Evolutionary conservation across 176 grass and related monocot genomes (phyloP), one percentile per base, ranked within the genome.

Genomic region (Elaeis guineensis): DNA sequence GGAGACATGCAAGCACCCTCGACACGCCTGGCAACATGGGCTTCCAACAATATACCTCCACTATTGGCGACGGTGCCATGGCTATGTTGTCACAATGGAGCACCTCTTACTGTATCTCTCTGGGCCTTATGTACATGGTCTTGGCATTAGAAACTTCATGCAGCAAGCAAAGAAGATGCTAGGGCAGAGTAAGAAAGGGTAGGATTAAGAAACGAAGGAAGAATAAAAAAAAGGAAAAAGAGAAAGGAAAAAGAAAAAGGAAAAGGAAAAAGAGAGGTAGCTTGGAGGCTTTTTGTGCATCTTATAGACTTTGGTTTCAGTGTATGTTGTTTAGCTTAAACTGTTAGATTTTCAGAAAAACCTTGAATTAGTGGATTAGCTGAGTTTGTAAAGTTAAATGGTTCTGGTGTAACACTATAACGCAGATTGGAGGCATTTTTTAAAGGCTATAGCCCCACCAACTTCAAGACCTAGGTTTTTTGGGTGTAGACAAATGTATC

Each of bases 151-250:
- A 50, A 49, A 17, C 35, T 22, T 67, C 56, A 51, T 19, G 8
- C 21, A 70, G 55, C 68, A 95, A 90, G 90, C 83, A 95, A 95
- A 86, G 86, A 72, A 84, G 86, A 90, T 95, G 83, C 86, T 68
- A 73, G 64, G 69, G 87, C 77, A 59, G 57, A 25, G 20, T 26
- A 7, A 59, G 26, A 28, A 23, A 29, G 19, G 23, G 16, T 17
- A 69, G 23, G 54, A 49, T 16, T 18, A 63, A 50, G 25, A 24
- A 2, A 6, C 14, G 48, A 22, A 63, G 18, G 17, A 12, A 63
- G 21, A 63, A 32, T 59, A 24, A 17, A 59, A 30, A 63, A 21
- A 25, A 18, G 15, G 17, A 21, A 57, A 69, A 22, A 58, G 19
- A 79, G 62, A 73, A 76, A 71, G 19, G 21, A 17, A 35, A 16